Conservation (phyloP, 2,329 filamentous ascomycete genomes). For the Phialemoniopsis sp. region DNA sequence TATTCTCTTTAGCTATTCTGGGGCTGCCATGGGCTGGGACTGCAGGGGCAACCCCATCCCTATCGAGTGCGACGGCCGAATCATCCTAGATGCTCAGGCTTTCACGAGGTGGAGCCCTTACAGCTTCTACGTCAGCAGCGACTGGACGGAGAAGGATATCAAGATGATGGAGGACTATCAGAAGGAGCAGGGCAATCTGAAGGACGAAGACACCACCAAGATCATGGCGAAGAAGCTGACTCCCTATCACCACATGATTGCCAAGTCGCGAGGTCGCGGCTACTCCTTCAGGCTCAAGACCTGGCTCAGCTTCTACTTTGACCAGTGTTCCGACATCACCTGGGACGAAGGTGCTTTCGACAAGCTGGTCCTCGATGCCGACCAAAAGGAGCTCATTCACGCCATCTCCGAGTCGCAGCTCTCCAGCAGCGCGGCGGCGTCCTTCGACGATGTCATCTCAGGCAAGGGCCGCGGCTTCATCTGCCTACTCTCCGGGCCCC, state of each 20-base stretch:
- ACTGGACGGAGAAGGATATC: constrained; percentile 26
- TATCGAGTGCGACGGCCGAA: constrained; percentile 25
- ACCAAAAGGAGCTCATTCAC: constrained; percentile 46
- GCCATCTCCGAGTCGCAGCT: constrained; percentile 45
- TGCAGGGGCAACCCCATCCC: constrained; percentile 23
- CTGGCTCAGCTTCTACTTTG: constrained; percentile 46
- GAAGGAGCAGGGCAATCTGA: constrained; percentile 7
- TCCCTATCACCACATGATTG: constrained; percentile 26
- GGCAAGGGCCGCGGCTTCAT: constrained; percentile 49
- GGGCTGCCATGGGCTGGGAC: constrained; percentile 30
- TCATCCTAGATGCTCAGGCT: constrained; percentile 31
- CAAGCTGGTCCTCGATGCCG: constrained; percentile 41
- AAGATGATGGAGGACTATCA: constrained; percentile 19
- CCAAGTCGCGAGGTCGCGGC: constrained; percentile 30
- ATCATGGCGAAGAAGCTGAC: constrained; percentile 18
- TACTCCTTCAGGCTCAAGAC: constrained; percentile 43
- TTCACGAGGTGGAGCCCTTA: constrained; percentile 30
- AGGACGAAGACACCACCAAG: constrained; percentile 13
- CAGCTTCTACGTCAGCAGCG: constrained; percentile 15
- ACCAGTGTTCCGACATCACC: constrained; percentile 34
- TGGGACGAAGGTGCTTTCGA: constrained; percentile 46
- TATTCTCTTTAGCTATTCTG: constrained; percentile 12
- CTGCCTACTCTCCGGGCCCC: constrained; percentile 41
- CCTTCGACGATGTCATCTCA: constrained; percentile 47
- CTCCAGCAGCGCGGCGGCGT: constrained; percentile 19